Evolutionary conservation across 768 basidiomycete species (phyloP), one percentile per base, ranked within the genome.

Genomic region (Gautieria morchelliformis): DNA sequence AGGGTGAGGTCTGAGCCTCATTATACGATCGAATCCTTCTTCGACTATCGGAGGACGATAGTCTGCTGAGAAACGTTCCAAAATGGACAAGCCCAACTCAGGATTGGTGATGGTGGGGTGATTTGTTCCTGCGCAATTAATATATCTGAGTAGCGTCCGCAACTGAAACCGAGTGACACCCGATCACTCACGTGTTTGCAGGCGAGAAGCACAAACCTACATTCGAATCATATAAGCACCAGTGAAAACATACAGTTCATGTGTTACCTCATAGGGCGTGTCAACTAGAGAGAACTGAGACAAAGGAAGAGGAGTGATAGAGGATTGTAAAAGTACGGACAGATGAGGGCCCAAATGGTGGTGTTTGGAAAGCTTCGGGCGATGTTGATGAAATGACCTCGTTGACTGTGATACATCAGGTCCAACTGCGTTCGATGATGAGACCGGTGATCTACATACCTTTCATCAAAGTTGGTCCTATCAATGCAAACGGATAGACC

Each of bases 401-500:
- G 74, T 69, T 89, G 88, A 55, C 86, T 87, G 65, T 59, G 52
- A 17, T 44, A 57, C 58, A 47, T 37, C 32, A 41, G 22, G 60
- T 45, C 52, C 5, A 44, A 44, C 11, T 44, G 5, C n/a, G 7
- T 19, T 44, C 42, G 30, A 32, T 37, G 40, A 47, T 48, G 24
- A 52, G 30, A 58, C 37, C n/a, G 20, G 27, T 20, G n/a, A 20
- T 44, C 42, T n/a, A 44, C 42, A 44, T 70, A 89, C 87, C 66
- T 65, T 55, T 75, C 73, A 66, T 89, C 79, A 61, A 89, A 78
- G 70, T 91, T 90, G 24, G 86, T 86, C 59, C 89, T 78, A 65
- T 90, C 89, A 45, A 90, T 78, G 67, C 85, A 87, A 15, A 84
- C 84, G n/a, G 85, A 90, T 49, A 72, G 67, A n/a, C 86, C 85